phyloP scores from a whole-genome alignment of 2,329 filamentous ascomycete genomes.

The Cladosporium austrohemisphaericum region DNA sequence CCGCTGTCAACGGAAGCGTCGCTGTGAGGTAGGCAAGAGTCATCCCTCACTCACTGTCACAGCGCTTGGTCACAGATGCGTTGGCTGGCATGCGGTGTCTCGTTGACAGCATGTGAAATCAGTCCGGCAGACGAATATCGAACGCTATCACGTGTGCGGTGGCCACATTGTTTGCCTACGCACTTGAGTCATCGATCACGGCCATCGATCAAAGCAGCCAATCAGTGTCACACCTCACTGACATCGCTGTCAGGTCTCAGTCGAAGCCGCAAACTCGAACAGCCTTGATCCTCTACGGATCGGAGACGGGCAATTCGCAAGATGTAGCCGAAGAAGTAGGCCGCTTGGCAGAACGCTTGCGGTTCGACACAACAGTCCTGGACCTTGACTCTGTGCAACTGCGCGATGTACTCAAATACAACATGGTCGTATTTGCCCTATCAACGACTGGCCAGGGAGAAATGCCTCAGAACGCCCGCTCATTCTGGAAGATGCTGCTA shows the following conservation, averaged over 20 bases:
- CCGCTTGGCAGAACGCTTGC: conserved; percentile 68
- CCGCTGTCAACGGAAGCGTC: conserved; percentile 4
- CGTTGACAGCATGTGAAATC: no score
- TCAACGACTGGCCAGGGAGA: conserved; percentile 96
- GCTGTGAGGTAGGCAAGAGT: conserved; percentile 12
- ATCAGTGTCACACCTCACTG: conserved; percentile 4
- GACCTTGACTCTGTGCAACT: conserved; percentile 74
- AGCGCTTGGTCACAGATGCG: neutral
- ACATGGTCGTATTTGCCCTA: conserved; percentile 71
- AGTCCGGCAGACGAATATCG: no score
- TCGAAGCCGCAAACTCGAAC: conserved; percentile 33
- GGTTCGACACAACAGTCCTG: conserved; percentile 69
- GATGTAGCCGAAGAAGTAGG: conserved; percentile 86
- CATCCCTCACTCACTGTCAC: conserved; percentile 4
- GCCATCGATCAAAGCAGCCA: neutral
- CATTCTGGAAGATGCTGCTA: conserved; percentile 81
- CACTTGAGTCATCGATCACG: neutral
- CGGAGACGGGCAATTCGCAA: conserved; percentile 91
- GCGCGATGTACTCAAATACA: conserved; percentile 43
- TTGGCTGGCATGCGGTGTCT: neutral
- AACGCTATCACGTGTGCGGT: no score
- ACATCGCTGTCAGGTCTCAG: conserved; percentile 9
- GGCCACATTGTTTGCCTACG: no score
- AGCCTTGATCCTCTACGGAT: conserved; percentile 80
- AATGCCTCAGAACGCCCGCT: conserved; percentile 74